These are phyloP conservation scores for Blastomyces silverae DNA, from an alignment of 2,329 filamentous ascomycete genomes.

Conservation along the genomic window DNA sequence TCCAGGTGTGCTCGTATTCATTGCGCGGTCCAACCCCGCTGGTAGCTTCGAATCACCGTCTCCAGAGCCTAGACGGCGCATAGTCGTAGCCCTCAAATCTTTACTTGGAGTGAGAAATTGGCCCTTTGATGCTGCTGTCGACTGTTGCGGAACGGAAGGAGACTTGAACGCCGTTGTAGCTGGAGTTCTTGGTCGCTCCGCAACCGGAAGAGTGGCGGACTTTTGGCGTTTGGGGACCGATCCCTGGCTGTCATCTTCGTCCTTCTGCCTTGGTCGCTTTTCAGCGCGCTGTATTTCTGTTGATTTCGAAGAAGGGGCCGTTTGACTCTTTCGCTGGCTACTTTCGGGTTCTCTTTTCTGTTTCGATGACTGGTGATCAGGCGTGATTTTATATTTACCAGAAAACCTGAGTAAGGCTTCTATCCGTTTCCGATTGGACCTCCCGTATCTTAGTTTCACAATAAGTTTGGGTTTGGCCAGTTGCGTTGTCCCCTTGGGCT, in stretches of 20 bases:
- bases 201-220: constrained; percentile 26
- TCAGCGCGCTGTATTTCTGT: constrained; percentile 21
- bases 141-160: constrained; percentile 27
- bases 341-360: constrained; percentile 24
- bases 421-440: constrained; percentile 44
- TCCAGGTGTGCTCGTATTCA: constrained; percentile 27
- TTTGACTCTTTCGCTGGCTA: constrained; percentile 22
- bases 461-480: constrained; percentile 33
- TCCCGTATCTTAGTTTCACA: constrained; percentile 49
- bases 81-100: constrained; percentile 33
- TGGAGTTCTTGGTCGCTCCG: constrained; percentile 36
- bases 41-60: constrained; percentile 40
- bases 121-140: constrained; percentile 23
- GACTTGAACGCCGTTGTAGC: constrained; percentile 32
- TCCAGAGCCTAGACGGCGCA: constrained; percentile 37
- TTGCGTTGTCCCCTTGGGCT: background rate
- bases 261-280: constrained; percentile 27
- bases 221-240: constrained; percentile 34
- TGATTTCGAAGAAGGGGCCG: constrained; percentile 19
- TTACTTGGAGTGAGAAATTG: constrained; percentile 40
- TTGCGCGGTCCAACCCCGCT: constrained; percentile 24
- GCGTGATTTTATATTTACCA: constrained; percentile 32
- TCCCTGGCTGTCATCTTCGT: constrained; percentile 26
- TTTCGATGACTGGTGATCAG: constrained; percentile 25
- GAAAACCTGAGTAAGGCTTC: constrained; percentile 42